Evolutionary conservation across 345 rosid species (phyloP), one percentile per base, ranked within the genome.

Genomic region (Geranium brycei): DNA sequence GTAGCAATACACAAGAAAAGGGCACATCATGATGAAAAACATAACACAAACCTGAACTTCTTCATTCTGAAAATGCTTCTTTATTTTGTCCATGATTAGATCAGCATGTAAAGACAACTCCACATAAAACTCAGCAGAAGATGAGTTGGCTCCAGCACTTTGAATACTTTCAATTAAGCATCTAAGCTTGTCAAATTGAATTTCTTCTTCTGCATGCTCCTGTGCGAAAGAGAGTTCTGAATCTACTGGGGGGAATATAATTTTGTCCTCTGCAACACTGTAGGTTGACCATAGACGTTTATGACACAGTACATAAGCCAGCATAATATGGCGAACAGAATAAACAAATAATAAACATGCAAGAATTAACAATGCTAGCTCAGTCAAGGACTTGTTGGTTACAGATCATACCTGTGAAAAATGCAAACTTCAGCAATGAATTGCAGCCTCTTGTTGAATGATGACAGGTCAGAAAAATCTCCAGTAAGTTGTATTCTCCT

Each of bases 401-500:
- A 35, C 41, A 35, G 41, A 35, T 7, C 7, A 35, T 35, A 87
- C 98, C 96, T 84, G 77, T 88, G 98, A 73, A 80, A 91, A 71
- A 88, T 88, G 83, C 91, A 87, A 66, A 91, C 85, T 79, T 91
- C 96, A 23, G 95, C 92, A 79, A 88, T 81, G 69, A 80, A 91
- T 75, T 91, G 91, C 70, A 88, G 74, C 60, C 91, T 84, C 73
- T 87, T 90, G 68, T 88, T 82, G 71, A 91, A 91, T 74, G 79
- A 81, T 60, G 91, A 79, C 56, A 88, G 66, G 80, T 88, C 78
- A 13, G 78, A 76, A 71, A 85, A 88, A 75, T 88, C 85, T 67
- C 89, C 95, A 70, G 82, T 83, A 68, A 74, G 78, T 75, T 82
- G 90, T 66, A 91, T 87, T 68, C 68, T 91, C 76, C 91, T 83